Conservation (phyloP, 176 grass and related monocot genomes). For the Melocanna baccifera region DNA sequence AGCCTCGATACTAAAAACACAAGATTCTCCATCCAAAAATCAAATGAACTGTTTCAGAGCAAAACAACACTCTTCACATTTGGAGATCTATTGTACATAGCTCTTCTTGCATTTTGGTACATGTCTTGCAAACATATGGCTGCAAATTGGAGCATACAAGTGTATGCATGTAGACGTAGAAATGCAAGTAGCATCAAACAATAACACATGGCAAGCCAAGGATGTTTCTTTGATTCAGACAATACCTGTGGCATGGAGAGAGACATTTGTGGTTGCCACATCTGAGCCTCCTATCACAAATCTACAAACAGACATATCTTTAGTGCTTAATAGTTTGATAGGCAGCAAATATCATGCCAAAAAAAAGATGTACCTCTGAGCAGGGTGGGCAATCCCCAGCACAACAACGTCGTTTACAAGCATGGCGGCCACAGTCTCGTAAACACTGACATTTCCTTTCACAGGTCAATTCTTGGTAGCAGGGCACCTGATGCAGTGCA, state of each 20-base stretch:
- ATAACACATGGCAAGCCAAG: background rate
- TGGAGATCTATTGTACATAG: background rate
- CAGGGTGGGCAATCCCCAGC: slow-evolving; percentile 77
- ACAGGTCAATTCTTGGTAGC: slow-evolving; percentile 97
- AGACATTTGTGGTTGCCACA: slow-evolving; percentile 94
- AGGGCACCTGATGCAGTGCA: slow-evolving; percentile 74
- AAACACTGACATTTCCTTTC: slow-evolving; percentile 85
- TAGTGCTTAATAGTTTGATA: slow-evolving; percentile 33
- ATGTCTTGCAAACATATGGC: background rate
- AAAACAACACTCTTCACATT: background rate
- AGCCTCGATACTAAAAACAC: background rate
- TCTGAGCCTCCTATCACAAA: slow-evolving; percentile 78
- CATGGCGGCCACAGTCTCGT: slow-evolving; percentile 80
- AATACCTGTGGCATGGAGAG: slow-evolving; percentile 92
- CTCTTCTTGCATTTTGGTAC: background rate
- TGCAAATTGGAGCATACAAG: slow-evolving; percentile 1
- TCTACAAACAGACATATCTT: slow-evolving; percentile 53
- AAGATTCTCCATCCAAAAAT: background rate
- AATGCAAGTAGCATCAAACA: background rate
- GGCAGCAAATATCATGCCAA: background rate
- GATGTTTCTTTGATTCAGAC: slow-evolving; percentile 1
- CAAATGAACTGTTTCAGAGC: background rate
- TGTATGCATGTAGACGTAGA: background rate
- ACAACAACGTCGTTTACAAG: slow-evolving; percentile 89
- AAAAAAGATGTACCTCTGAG: slow-evolving; percentile 54